phyloP scores from a whole-genome alignment of 495 filamentous ascomycete species.

The Penicillium fimorum region DNA sequence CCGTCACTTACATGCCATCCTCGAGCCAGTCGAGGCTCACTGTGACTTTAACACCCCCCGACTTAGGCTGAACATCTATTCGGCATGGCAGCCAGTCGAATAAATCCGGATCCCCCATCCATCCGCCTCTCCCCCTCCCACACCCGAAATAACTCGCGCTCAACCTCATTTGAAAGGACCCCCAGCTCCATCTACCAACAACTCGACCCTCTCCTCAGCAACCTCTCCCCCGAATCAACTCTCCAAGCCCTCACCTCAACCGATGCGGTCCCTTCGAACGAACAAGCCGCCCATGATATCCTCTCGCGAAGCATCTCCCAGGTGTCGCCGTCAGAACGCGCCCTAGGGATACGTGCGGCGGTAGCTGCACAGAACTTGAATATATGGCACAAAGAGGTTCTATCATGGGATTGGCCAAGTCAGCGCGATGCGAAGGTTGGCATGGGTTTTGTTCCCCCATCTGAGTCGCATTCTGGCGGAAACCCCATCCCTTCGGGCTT shows the following conservation, averaged over 20 bases:
- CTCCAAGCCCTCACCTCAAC: constrained; percentile 54
- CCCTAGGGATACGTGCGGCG: constrained; percentile 71
- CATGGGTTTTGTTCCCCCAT: constrained; percentile 58
- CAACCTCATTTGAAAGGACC: constrained; percentile 29
- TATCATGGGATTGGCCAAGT: constrained; percentile 70
- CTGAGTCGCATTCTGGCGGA: not conserved
- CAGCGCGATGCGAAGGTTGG: constrained; percentile 35
- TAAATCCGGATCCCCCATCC: constrained; percentile 27
- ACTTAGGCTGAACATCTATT: constrained; percentile 14
- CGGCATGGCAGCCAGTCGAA: constrained; percentile 41
- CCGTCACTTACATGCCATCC: constrained; percentile 24
- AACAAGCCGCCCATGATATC: constrained; percentile 46
- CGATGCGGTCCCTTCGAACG: constrained; percentile 52
- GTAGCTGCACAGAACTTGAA: constrained; percentile 70
- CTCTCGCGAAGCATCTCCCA: constrained; percentile 65
- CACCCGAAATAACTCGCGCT: constrained; percentile 27
- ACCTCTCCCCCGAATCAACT: constrained; percentile 55
- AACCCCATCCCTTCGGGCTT: constrained; percentile 1
- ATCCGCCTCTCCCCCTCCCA: constrained; percentile 32
- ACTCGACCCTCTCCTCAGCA: constrained; percentile 52
- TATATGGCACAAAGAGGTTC: constrained; percentile 75
- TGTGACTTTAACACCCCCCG: constrained; percentile 16
- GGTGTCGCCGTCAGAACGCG: constrained; percentile 64
- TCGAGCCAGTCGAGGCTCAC: constrained; percentile 13
- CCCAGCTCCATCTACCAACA: constrained; percentile 31